These are phyloP conservation scores for Hansfordia pulvinata DNA, from an alignment of 2,329 filamentous ascomycete genomes.

Conservation along the genomic window DNA sequence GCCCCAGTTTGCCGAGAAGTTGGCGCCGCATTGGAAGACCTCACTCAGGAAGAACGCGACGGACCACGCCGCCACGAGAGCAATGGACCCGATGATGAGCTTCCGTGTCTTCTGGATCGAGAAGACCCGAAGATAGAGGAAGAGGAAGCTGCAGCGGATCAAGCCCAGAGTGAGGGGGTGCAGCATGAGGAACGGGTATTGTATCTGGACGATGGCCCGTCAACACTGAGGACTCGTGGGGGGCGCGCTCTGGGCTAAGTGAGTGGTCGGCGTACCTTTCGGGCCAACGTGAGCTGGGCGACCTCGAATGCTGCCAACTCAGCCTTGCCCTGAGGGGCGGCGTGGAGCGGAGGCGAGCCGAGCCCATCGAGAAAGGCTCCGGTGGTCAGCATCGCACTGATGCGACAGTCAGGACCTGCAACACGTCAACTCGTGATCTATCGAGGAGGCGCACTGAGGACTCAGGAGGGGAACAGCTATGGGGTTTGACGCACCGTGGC, in stretches of 20 bases:
- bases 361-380: no score
- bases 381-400: no score
- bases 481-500: constrained; percentile 5
- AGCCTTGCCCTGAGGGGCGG: no score
- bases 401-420: constrained; percentile 4
- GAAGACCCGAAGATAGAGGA: constrained; percentile 11
- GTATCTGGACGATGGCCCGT: constrained; percentile 5
- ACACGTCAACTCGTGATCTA: not conserved
- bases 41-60: constrained; percentile 7
- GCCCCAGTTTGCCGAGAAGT: constrained; percentile 7
- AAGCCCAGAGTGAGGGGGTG: constrained; percentile 9
- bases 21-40: constrained; percentile 6
- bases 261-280: no score
- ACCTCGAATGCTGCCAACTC: no score
- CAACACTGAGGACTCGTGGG: no score
- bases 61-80: constrained; percentile 3
- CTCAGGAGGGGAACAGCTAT: not conserved
- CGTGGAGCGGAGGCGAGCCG: no score
- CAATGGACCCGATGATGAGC: constrained; percentile 4
- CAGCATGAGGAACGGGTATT: constrained; percentile 8
- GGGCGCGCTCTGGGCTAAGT: no score
- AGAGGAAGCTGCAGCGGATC: constrained; percentile 9
- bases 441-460: no score
- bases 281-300: no score
- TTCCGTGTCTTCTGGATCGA: constrained; percentile 1